Evolutionary conservation across 345 rosid genomes (phyloP).

Genomic region (Dipteronia sinensis): DNA sequence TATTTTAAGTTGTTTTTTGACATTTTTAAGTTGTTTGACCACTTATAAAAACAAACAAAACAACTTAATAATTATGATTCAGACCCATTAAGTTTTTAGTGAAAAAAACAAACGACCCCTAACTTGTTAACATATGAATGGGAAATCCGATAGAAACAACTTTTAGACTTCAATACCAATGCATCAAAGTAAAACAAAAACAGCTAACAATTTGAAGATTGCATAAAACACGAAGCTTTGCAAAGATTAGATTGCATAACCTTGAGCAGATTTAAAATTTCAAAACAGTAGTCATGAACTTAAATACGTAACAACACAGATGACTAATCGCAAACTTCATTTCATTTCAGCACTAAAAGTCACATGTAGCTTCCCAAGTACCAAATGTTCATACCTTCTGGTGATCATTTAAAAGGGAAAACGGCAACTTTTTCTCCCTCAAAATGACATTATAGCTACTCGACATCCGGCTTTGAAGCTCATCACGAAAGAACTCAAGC

Average conservation of each 20-base stretch:
- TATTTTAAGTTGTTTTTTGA: too few species aligned
- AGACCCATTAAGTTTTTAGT: too few species aligned
- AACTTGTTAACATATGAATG: background rate
- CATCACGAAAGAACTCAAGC: slow-evolving; percentile 79
- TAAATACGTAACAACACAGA: background rate
- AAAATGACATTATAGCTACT: slow-evolving; percentile 73
- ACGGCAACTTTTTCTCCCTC: slow-evolving; percentile 75
- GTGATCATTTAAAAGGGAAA: slow-evolving; percentile 79
- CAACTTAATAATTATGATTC: too few species aligned
- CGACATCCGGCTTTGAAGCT: slow-evolving; percentile 64
- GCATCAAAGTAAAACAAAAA: background rate
- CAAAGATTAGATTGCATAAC: background rate
- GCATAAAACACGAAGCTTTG: background rate
- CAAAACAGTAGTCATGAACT: too few species aligned
- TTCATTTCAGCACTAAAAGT: background rate
- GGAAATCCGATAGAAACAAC: background rate
- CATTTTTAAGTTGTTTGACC: too few species aligned
- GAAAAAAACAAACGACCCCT: too few species aligned
- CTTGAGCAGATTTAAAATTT: too few species aligned
- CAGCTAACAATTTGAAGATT: background rate
- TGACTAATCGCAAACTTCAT: background rate
- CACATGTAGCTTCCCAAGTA: background rate
- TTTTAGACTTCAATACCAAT: background rate
- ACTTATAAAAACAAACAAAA: too few species aligned
- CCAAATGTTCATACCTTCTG: slow-evolving; percentile 52